Evolutionary conservation across 441 rosid species (phyloP).

Genomic region (Erodium moschatum): DNA sequence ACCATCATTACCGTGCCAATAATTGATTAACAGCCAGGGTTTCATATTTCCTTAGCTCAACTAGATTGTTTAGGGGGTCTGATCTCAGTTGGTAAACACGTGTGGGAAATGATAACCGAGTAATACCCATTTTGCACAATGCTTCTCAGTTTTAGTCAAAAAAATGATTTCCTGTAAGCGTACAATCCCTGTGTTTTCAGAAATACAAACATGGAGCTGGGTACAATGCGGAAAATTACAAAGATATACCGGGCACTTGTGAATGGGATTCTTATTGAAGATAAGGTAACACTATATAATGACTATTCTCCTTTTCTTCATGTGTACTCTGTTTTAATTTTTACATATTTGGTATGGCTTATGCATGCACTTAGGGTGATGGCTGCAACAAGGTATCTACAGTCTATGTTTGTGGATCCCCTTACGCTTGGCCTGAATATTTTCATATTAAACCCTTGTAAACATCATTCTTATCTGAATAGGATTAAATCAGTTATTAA

Average conservation of each 20-base stretch:
- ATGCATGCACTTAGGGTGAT: slow-evolving; percentile 11
- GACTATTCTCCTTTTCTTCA: slow-evolving; percentile 10
- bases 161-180: slow-evolving; percentile 13
- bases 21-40: neutral
- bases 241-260: slow-evolving; percentile 78
- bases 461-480: neutral
- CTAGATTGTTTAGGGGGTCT: slow-evolving; percentile 7
- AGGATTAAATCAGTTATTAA: neutral
- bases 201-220: slow-evolving; percentile 26
- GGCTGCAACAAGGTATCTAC: slow-evolving; percentile 14
- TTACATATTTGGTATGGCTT: neutral
- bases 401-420: slow-evolving; percentile 9
- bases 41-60: neutral
- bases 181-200: slow-evolving; percentile 23
- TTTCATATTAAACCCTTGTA: neutral
- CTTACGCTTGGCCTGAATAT: neutral
- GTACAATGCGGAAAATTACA: slow-evolving; percentile 43
- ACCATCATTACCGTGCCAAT: neutral
- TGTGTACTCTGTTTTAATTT: neutral
- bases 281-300: slow-evolving; percentile 37
- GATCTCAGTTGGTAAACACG: neutral
- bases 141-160: neutral
- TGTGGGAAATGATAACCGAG: neutral
- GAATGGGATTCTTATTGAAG: slow-evolving; percentile 50
- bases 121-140: neutral